Evolutionary conservation across 306 rosid genomes (phyloP), one percentile per base, ranked within the genome.

Genomic region (Dalbergia cultrata): DNA sequence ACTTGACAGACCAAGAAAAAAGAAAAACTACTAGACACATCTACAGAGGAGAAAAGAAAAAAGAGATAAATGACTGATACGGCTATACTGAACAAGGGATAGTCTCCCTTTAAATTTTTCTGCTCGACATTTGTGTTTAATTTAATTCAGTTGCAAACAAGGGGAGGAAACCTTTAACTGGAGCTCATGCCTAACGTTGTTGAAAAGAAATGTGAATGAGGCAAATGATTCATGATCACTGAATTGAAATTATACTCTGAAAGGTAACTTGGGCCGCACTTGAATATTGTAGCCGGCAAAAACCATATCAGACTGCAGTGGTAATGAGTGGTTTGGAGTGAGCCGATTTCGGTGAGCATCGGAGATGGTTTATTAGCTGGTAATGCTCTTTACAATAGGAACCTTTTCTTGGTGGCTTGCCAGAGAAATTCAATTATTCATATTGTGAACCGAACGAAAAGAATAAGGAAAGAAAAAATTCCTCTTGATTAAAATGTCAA

Each of bases 401-500:
- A 37, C 41, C 41, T 52, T 4, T 16, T 14, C n/a, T 26, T 60
- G 57, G 41, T 72, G 66, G 58, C 65, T 13, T 8, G 70, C 56
- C 17, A 11, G 67, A 81, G 53, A 47, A 47, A 12, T 7, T 43
- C 47, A 43, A 43, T 74, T 53, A 43, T 74, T 64, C 65, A 67
- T 49, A 18, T 47, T 12, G 56, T 37, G 1, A 7, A n/a, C 64
- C 11, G 4, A 67, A 67, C 9, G 19, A 19, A 57, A 52, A 34
- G 2, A 71, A 78, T 10, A 35, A 45, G 13, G 1, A 18, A 12
- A 16, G 34, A 43, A 37, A 41, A 47, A 71, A 79, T n/a, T 13
- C 44, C 53, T 80, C 72, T 37, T 22, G 19, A 65, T 52, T 80
- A 26, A 54, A 72, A 67, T 80, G 57, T 76, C 61, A 72, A 80